Conservation (phyloP, 495 filamentous ascomycete genomes). For the Penicillium desertorum region DNA sequence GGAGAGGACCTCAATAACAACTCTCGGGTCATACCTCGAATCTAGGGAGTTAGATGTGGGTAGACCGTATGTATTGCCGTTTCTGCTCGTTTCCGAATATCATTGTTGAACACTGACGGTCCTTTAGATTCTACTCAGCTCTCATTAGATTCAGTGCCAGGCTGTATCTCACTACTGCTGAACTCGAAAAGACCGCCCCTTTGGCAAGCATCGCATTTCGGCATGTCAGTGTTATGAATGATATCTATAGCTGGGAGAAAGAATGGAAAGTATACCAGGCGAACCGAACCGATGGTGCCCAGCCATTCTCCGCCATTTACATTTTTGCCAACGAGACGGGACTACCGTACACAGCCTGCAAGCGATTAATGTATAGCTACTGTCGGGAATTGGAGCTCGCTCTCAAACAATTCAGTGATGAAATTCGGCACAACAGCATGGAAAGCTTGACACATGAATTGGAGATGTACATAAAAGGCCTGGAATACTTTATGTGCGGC, state of each 20-base stretch:
- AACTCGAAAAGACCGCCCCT: slow-evolving; percentile 7
- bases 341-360: slow-evolving; percentile 20
- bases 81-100: not conserved
- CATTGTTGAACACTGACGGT: not conserved
- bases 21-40: slow-evolving; percentile 23
- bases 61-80: slow-evolving; percentile 13
- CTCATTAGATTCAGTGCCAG: slow-evolving; percentile 25
- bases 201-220: slow-evolving; percentile 22
- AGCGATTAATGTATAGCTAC: slow-evolving; percentile 21
- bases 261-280: slow-evolving; percentile 22
- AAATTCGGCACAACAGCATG: not conserved
- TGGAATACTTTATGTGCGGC: slow-evolving; percentile 27
- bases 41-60: slow-evolving; percentile 22
- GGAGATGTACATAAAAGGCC: slow-evolving; percentile 19
- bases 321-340: slow-evolving; percentile 25
- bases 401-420: slow-evolving; percentile 9
- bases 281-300: slow-evolving; percentile 21
- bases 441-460: slow-evolving; percentile 13
- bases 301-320: slow-evolving; percentile 24
- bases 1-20: slow-evolving; percentile 14
- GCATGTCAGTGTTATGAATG: slow-evolving; percentile 24
- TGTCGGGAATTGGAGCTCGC: slow-evolving; percentile 24
- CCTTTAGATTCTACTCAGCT: slow-evolving; percentile 22
- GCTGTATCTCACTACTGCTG: slow-evolving; percentile 9
- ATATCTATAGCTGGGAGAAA: slow-evolving; percentile 29